Base-by-base conservation (phyloP, 306 rosid genomes). In the Lathyrus sativus region DNA sequence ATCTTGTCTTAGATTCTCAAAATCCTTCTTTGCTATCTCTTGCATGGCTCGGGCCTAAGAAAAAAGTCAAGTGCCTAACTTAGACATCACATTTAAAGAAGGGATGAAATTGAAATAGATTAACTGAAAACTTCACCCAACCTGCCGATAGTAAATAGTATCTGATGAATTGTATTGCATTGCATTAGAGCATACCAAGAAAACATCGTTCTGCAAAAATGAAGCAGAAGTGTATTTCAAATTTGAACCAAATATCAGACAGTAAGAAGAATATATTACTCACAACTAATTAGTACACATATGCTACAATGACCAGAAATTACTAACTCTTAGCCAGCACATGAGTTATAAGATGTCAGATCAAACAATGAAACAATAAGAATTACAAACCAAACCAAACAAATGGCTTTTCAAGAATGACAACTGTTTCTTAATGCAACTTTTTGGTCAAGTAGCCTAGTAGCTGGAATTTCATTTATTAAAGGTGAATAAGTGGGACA, bases 141-240 rank as follows among this genome's bases (percentile, higher is more conserved):
- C 98, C 98, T 92, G 98, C 56, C 98, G 87, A 54, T 83, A 80
- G 80, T 85, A 92, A 45, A 90, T 83, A 14, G 98, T 88, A 76
- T 88, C 96, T 7, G 87, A 29, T 45, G 89, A 82, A 73, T 93
- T 93, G 57, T 93, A 90, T 76, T 85, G 86, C 98, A 90, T 93
- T 22, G 96, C 98, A 81, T 93, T 93, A 72, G 97, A 83, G 80
- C 91, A 90, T 80, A 93, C 84, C 83, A 93, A 81, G 68, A 86
- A 66, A 73, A 88, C 89, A 8, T 93, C 98, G 31, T 79, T 79
- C 97, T 93, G 97, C 95, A 83, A 70, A 63, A 73, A 76, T 74
- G 67, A 77, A 63, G 74, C 13, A 73, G 71, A 10, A 63, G 33
- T 37, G 33, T 22, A 62, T 64, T 53, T 74, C 55, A 74, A 67